Conservation (phyloP, 2,329 filamentous ascomycete genomes). For the Arthrobotrys sphaeroides region DNA sequence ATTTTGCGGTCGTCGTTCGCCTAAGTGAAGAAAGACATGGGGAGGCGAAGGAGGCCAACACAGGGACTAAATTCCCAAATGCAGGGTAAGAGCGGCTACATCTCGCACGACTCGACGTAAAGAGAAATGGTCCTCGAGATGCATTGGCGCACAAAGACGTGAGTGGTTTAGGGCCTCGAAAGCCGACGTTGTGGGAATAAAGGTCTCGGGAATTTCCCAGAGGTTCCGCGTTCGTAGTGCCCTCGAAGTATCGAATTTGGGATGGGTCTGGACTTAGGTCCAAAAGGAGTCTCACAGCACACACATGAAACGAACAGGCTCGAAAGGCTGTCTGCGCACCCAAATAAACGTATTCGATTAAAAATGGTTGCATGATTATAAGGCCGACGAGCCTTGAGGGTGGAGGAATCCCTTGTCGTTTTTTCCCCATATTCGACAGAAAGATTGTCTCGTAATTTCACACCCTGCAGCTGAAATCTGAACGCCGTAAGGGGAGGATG, state of each 20-base stretch:
- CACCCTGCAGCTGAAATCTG: conserved; percentile 18
- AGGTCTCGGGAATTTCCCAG: background rate
- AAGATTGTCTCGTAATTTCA: conserved; percentile 33
- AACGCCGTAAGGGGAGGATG: conserved; percentile 9
- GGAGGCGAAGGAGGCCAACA: conserved; percentile 21
- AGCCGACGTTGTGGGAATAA: background rate
- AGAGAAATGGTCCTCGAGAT: conserved; percentile 36
- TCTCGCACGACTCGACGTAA: conserved; percentile 38
- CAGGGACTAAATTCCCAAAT: conserved; percentile 24
- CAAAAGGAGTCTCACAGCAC: conserved; percentile 3
- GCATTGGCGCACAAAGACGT: conserved; percentile 21
- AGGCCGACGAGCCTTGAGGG: background rate
- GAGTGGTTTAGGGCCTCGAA: conserved; percentile 14
- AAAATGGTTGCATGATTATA: conserved; percentile 39
- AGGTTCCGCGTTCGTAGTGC: background rate
- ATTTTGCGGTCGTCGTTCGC: conserved; percentile 22
- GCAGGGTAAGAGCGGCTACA: conserved; percentile 18
- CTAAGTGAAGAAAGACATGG: conserved; percentile 20
- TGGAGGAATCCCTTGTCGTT: conserved; percentile 6
- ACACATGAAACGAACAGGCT: conserved; percentile 22
- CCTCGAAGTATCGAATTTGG: background rate
- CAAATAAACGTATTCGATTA: background rate
- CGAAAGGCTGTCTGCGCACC: background rate
- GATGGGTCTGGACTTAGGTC: conserved; percentile 28
- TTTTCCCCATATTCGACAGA: background rate